Percentiles rank a stretch among this genome's conserved stretches.
phyloP scores from a whole-genome alignment of 2,329 filamentous ascomycete genomes.

The Akanthomyces muscarius region DNA sequence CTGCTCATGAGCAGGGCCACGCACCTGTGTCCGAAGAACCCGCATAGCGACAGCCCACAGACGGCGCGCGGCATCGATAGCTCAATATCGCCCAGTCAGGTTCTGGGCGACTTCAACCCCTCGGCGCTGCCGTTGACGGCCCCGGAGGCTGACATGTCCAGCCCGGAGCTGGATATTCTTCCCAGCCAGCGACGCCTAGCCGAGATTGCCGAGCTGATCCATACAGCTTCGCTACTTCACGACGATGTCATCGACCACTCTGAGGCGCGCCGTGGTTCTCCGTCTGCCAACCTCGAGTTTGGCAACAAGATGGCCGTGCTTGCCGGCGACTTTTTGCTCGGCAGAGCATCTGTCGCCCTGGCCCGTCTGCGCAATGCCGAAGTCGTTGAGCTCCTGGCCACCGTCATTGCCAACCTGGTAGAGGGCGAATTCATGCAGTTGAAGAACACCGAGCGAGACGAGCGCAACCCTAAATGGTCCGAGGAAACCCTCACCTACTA shows the following conservation, averaged over 20 bases:
- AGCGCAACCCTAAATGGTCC: conserved; percentile 77
- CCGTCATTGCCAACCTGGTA: conserved; percentile 94
- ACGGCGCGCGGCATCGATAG: conserved; percentile 47
- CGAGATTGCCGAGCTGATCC: conserved; percentile 95
- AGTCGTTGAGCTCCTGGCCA: conserved; percentile 89
- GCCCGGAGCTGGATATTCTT: conserved; percentile 63
- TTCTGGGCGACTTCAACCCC: conserved; percentile 80
- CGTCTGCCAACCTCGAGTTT: conserved; percentile 90
- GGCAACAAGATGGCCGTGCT: conserved; percentile 99
- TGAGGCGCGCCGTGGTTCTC: conserved; percentile 73
- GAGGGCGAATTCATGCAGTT: conserved; percentile 99
- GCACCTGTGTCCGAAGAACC: conserved; percentile 63
- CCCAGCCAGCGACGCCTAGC: conserved; percentile 90
- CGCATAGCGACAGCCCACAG: conserved; percentile 36
- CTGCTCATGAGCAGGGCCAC: conserved; percentile 95
- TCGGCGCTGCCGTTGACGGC: conserved; percentile 44
- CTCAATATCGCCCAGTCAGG: conserved; percentile 50
- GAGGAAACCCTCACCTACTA: conserved; percentile 91
- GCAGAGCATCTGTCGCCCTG: conserved; percentile 87
- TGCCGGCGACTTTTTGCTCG: conserved; percentile 93
- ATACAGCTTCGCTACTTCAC: conserved; percentile 92
- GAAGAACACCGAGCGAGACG: conserved; percentile 89
- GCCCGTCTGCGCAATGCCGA: conserved; percentile 88
- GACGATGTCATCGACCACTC: conserved; percentile 98
- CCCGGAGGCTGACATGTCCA: conserved; percentile 33